Conservation (phyloP, 192 early-diverging fungal genomes). For the Entomortierella lignicola region DNA sequence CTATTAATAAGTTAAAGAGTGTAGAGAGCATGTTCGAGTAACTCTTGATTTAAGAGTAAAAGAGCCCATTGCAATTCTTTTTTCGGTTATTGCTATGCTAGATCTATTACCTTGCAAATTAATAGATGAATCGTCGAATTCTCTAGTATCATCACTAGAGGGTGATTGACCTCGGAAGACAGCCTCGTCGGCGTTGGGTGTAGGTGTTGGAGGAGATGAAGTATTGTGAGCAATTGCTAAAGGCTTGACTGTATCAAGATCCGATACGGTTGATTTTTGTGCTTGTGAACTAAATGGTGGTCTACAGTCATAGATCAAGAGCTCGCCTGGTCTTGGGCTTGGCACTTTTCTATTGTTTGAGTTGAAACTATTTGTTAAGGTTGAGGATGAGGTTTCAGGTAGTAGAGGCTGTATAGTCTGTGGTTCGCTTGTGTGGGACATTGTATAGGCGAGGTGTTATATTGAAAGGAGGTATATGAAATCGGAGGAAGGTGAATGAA, state of each 20-base stretch:
- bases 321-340: constrained; percentile 55
- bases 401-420: not conserved
- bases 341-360: constrained; percentile 13
- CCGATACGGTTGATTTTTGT: not conserved
- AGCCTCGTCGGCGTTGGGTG: constrained; percentile 6
- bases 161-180: not conserved
- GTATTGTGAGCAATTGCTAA: not conserved
- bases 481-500: no score
- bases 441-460: no score
- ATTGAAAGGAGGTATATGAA: no score
- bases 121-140: not conserved
- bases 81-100: not conserved
- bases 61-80: not conserved
- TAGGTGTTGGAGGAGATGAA: constrained; percentile 38
- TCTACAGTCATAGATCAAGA: constrained; percentile 61
- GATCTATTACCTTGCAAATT: constrained; percentile 6
- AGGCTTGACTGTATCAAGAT: not conserved
- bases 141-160: not conserved
- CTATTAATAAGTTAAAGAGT: not conserved
- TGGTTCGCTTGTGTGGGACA: no score
- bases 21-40: not conserved
- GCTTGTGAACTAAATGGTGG: not conserved
- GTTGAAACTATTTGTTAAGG: not conserved
- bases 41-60: not conserved
- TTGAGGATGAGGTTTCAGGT: not conserved